These are phyloP conservation scores for Hyphodiscus sp. DNA, from an alignment of 2,329 filamentous ascomycete genomes.

Conservation along the genomic window DNA sequence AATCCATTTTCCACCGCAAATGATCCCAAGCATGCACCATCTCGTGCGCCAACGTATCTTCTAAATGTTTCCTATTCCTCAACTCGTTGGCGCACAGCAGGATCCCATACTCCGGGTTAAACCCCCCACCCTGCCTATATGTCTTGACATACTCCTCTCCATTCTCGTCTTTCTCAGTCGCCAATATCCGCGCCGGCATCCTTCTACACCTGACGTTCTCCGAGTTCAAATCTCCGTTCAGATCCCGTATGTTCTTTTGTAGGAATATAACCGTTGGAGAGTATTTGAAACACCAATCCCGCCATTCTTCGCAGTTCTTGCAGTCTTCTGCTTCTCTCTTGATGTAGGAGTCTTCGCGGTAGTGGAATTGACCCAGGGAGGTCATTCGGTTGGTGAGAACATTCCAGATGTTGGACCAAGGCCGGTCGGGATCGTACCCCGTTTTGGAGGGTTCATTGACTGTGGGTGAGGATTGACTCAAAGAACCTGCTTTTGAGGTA, in stretches of 20 bases:
- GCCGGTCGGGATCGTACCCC: constrained; percentile 54
- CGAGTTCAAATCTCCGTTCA: constrained; percentile 69
- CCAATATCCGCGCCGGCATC: constrained; percentile 50
- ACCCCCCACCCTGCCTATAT: constrained; percentile 66
- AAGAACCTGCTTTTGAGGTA: constrained; percentile 5
- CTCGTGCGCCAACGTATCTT: constrained; percentile 93
- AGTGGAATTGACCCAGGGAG: constrained; percentile 62
- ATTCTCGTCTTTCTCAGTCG: constrained; percentile 31
- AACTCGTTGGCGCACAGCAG: constrained; percentile 90
- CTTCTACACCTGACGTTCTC: constrained; percentile 76
- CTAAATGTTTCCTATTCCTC: constrained; percentile 69
- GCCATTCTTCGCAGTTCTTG: constrained; percentile 70
- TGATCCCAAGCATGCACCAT: constrained; percentile 98
- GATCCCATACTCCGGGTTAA: constrained; percentile 81
- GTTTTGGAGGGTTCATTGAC: constrained; percentile 53
- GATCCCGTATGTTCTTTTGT: constrained; percentile 68
- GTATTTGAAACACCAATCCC: constrained; percentile 78
- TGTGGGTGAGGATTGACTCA: constrained; percentile 5
- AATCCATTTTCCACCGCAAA: constrained; percentile 84
- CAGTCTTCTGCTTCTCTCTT: constrained; percentile 74
- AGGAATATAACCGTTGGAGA: constrained; percentile 85
- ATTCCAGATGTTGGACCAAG: constrained; percentile 80
- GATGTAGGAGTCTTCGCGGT: constrained; percentile 69
- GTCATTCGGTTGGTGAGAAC: constrained; percentile 71
- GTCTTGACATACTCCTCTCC: constrained; percentile 39